Base-by-base conservation (phyloP, 2,329 filamentous ascomycete species). In the Epichloe hybrida region DNA sequence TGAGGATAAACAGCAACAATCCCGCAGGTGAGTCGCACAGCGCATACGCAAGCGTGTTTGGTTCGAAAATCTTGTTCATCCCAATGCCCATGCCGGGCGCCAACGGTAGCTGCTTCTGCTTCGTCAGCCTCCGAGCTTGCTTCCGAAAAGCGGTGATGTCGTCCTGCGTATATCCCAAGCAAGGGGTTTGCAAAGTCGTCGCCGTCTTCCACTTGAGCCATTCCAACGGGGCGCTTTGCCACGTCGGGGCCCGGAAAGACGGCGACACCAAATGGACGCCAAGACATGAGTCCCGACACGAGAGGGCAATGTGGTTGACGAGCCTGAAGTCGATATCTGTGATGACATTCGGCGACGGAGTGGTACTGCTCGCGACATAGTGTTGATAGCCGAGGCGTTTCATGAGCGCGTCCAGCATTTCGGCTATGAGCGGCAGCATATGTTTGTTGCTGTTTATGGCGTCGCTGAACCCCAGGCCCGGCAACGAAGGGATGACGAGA, bases 381-480 rank as follows among this genome's bases (percentile, higher is more conserved):
- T 71, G 63, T 9, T 67, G 54, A 58, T 86, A 86, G 1, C 72
- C 75, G 6, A 86, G 65, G 31, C 75, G 70, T 47, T 63, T 63
- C 83, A 86, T 86, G 50, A 86, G 59, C 0, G 58, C 63, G 58
- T 82, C 68, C 49, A 84, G 72, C 12, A 82, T 64, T 2, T 71
- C 69, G 0, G 79, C 80, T 0, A 79, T 78, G 12, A 72, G 67
- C 5, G 68, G 61, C 50, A 80, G 63, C n/a, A 73, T 71, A 58
- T 74, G 69, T 7, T 65, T 65, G 46, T 73, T 72, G 50, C 70
- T 69, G 1, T 71, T 67, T 39, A 82, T 69, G 2, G 80, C 69
- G 61, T 85, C 81, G 61, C 81, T 84, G 59, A 86, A 86, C 15
- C 80, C 82, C 44, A 83, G 69, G 0, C 81, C 82, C 0, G 83